Evolutionary conservation across 2,329 filamentous ascomycete genomes (phyloP).

Genomic region (Hymenoscyphus repandus): DNA sequence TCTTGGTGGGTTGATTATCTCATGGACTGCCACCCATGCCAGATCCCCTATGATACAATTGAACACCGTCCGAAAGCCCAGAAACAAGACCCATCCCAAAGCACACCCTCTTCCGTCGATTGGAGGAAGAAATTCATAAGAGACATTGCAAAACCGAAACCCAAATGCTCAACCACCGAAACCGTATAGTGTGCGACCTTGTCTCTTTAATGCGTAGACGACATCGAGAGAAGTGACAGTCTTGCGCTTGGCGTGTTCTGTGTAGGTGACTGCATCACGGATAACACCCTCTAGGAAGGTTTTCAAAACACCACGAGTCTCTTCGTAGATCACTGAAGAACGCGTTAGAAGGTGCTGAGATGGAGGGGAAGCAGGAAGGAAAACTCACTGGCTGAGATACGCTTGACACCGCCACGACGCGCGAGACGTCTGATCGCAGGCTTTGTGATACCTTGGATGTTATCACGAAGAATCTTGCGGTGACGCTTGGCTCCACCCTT

Average conservation of each 20-base stretch:
- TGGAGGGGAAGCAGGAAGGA: not conserved
- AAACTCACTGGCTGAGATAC: constrained; percentile 84
- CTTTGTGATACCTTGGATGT: constrained; percentile 99
- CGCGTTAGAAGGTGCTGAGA: not conserved
- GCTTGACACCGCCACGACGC: constrained; percentile 99
- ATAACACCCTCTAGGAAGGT: constrained; percentile 80
- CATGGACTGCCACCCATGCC: constrained; percentile 22
- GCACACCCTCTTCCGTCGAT: constrained; percentile 17
- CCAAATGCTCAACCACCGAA: constrained; percentile 52
- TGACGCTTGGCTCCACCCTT: constrained; percentile 99
- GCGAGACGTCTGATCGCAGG: constrained; percentile 97
- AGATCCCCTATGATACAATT: constrained; percentile 28
- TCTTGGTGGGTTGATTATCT: constrained; percentile 19
- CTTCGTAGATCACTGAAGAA: constrained; percentile 28
- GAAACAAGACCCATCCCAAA: constrained; percentile 25
- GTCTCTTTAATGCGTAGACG: constrained; percentile 61
- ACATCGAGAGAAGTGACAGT: constrained; percentile 62
- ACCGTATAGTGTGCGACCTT: constrained; percentile 63
- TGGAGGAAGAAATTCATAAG: constrained; percentile 25
- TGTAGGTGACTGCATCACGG: constrained; percentile 40
- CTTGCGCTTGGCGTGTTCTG: constrained; percentile 78
- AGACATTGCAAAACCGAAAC: constrained; percentile 19
- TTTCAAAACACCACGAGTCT: constrained; percentile 78
- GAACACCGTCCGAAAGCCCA: constrained; percentile 19
- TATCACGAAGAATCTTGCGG: constrained; percentile 98